phyloP scores from a whole-genome alignment of 106 monocot species.

The Xerophyta viscosa region DNA sequence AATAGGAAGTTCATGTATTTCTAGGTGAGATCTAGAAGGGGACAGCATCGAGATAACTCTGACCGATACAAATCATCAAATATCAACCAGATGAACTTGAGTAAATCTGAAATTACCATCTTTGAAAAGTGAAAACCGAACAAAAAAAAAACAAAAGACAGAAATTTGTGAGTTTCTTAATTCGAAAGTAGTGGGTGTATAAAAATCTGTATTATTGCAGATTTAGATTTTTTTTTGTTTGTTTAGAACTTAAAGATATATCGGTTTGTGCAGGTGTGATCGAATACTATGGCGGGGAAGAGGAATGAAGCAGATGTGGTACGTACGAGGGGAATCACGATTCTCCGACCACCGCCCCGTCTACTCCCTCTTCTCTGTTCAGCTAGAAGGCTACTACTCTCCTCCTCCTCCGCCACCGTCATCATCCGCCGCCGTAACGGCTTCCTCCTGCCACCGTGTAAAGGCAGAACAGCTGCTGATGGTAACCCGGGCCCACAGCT shows the following conservation, averaged over 20 bases:
- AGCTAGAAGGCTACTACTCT: constrained; percentile 2
- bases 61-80: too few relatives aligned
- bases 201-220: too few relatives aligned
- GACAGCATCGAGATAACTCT: too few relatives aligned
- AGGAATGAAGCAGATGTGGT: constrained; percentile 62
- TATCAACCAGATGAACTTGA: too few relatives aligned
- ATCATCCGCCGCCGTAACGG: background rate
- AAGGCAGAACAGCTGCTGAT: constrained; percentile 64
- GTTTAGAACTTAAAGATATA: too few relatives aligned
- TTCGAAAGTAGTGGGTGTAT: too few relatives aligned
- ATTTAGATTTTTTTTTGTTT: background rate
- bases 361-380: constrained; percentile 55
- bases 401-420: background rate
- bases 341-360: constrained; percentile 88
- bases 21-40: too few relatives aligned
- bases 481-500: constrained; percentile 45
- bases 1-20: too few relatives aligned
- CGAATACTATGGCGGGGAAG: constrained; percentile 71
- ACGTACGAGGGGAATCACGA: constrained; percentile 61
- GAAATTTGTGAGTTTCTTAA: too few relatives aligned
- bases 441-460: constrained; percentile 28
- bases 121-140: too few relatives aligned
- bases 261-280: constrained; percentile 65
- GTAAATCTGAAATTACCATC: too few relatives aligned
- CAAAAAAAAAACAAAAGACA: too few relatives aligned